phyloP scores from a whole-genome alignment of 1,139 yeast species.

The Blastobotrys buckinghamii region DNA sequence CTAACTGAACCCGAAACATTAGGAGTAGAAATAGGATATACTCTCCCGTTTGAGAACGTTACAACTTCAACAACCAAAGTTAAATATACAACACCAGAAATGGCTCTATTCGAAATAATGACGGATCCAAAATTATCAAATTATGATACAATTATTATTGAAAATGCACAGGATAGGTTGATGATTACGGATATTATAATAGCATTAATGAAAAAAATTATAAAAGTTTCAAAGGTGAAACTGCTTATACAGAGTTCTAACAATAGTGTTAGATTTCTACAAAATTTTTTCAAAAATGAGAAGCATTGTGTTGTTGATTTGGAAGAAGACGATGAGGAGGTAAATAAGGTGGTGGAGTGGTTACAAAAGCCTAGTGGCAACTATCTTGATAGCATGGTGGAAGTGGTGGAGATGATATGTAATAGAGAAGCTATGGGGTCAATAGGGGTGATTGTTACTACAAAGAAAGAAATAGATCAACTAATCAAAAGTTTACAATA shows the following conservation, averaged over 20 bases:
- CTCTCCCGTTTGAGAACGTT: constrained; percentile 59
- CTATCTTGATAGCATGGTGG: constrained; percentile 67
- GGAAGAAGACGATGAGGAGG: constrained; percentile 40
- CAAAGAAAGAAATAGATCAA: constrained; percentile 1
- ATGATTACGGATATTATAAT: constrained; percentile 70
- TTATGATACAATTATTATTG: constrained; percentile 72
- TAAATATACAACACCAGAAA: constrained; percentile 75
- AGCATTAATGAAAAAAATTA: constrained; percentile 55
- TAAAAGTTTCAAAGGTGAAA: constrained; percentile 37
- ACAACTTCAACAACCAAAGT: constrained; percentile 51
- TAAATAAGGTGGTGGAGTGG: constrained; percentile 56
- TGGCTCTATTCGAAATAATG: constrained; percentile 63
- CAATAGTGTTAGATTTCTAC: constrained; percentile 41
- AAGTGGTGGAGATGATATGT: constrained; percentile 24
- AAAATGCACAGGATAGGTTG: constrained; percentile 84
- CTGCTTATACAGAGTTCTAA: constrained; percentile 36
- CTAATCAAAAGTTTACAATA: not conserved
- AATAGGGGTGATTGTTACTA: not conserved
- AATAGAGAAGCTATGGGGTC: constrained; percentile 3
- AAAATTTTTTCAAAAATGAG: constrained; percentile 42
- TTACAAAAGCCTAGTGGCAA: constrained; percentile 70
- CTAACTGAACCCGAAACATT: not conserved
- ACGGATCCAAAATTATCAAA: constrained; percentile 55
- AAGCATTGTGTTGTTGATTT: not conserved
- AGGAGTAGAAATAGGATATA: constrained; percentile 44